Evolutionary conservation across 2,329 filamentous ascomycete genomes (phyloP), one percentile per base, ranked within the genome.

Genomic region (Diaporthe australafricana): DNA sequence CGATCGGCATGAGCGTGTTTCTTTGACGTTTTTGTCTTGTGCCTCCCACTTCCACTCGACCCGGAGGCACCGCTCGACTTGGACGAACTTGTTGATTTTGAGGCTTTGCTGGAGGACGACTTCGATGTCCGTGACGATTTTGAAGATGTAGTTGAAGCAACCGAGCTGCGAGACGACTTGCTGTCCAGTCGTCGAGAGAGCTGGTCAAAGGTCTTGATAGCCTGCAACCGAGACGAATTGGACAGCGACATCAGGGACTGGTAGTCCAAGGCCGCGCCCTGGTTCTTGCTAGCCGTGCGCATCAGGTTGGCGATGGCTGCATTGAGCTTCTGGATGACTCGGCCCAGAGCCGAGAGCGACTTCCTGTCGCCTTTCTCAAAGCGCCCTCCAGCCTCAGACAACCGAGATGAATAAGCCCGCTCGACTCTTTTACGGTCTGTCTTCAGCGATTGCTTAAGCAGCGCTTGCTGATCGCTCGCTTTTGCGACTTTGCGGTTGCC

Each of bases 321-420:
- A 60, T 80, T 83, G 45, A 89, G 79, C 53, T 81, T 84, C 71
- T 81, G 82, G 27, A 87, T 76, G 52, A 88, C 79, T 25, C 79
- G 80, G 70, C 79, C 80, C 56, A 87, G 75, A 3, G 83, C 78
- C 6, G 82, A 83, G 30, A 62, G 14, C 77, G 30, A n/a, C 84
- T 80, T 77, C 87, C 86, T 81, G 77, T 89, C 87, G 22, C 87
- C 87, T 70, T 81, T 81, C 38, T 84, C 81, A 40, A 89, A 82
- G 1, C 78, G 79, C 47, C 77, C 78, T 11, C 86, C 87, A 60
- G 81, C 77, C 48, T 82, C 80, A 1, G 81, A 82, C 5, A 86
- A 75, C 16, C 81, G 81, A 11, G 80, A 80, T 2, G 81, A 81
- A 75, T 88, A 89, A 8, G 81, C 81, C 27, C 80, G 78, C 56